Percentiles rank a stretch among this genome's conserved stretches.
These are phyloP conservation scores for Gossypium davidsonii DNA, from an alignment of 441 rosid species.

Conservation along the genomic window DNA sequence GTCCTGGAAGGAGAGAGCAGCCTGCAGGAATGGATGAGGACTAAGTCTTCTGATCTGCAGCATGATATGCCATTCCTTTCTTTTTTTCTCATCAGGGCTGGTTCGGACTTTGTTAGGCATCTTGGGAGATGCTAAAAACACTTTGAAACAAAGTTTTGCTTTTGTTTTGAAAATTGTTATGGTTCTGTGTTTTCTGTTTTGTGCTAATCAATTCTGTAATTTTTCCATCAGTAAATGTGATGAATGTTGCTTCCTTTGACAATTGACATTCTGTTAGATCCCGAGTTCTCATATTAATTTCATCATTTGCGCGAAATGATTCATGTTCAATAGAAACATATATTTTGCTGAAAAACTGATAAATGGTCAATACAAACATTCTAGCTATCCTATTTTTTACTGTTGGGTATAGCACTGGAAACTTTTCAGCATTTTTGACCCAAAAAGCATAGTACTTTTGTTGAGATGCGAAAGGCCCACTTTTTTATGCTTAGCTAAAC, in stretches of 20 bases:
- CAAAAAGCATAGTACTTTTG: too few relatives aligned
- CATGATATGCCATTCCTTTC: neutral
- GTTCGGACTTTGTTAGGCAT: constrained; percentile 11
- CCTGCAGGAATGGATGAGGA: constrained; percentile 87
- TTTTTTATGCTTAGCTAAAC: too few relatives aligned
- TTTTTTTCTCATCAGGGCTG: constrained; percentile 7
- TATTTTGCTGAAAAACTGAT: neutral
- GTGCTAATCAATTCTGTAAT: neutral
- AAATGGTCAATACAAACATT: neutral
- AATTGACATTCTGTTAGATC: neutral
- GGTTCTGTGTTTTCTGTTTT: neutral
- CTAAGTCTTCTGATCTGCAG: constrained; percentile 22
- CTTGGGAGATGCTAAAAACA: constrained; percentile 10
- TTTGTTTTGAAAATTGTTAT: neutral
- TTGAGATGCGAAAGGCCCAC: too few relatives aligned
- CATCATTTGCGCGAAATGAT: neutral
- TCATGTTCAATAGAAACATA: neutral
- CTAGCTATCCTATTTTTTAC: neutral
- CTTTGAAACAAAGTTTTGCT: constrained; percentile 21
- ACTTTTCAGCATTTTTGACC: too few relatives aligned
- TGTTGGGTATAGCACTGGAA: neutral
- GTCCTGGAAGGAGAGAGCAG: constrained; percentile 73
- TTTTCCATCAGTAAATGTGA: neutral
- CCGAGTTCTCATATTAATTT: neutral
- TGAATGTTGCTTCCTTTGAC: neutral